A percentile compares a stretch with the other conserved stretches of the same genome.
phyloP scores from a whole-genome alignment of 257 asterid species.

The Solanum sparsipilum region DNA sequence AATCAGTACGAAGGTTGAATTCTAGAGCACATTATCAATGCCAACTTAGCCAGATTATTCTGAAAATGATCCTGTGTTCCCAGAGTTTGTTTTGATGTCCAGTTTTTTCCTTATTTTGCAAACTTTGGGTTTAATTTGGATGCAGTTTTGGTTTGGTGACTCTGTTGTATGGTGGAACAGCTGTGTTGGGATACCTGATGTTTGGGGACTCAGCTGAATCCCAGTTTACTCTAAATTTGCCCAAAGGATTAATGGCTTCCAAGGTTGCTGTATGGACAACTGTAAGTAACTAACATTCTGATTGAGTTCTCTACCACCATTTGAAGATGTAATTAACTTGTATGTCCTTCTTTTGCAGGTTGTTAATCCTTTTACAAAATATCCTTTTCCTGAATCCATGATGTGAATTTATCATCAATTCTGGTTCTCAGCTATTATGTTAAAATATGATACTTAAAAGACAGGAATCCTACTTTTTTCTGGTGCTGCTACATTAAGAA shows the following conservation, averaged over 20 bases:
- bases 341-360: slow-evolving; percentile 47
- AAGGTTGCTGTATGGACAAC: slow-evolving; percentile 97
- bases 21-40: neutral
- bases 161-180: slow-evolving; percentile 65
- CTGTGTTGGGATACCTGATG: slow-evolving; percentile 77
- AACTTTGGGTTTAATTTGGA: neutral
- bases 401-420: neutral
- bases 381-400: slow-evolving; percentile 42
- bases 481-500: neutral
- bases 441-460: neutral
- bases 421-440: neutral
- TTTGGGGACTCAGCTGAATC: slow-evolving; percentile 74
- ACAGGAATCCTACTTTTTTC: neutral
- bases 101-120: neutral
- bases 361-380: slow-evolving; percentile 93
- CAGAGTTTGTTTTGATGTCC: neutral
- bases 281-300: slow-evolving; percentile 27
- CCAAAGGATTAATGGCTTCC: slow-evolving; percentile 59
- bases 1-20: neutral
- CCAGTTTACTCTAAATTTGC: slow-evolving; percentile 93
- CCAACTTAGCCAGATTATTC: neutral
- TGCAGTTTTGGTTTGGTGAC: slow-evolving; percentile 84
- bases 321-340: slow-evolving; percentile 7
- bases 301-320: neutral
- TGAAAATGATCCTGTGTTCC: neutral